phyloP scores from a whole-genome alignment of 163 green algal genomes.

The Botryococcus braunii region DNA sequence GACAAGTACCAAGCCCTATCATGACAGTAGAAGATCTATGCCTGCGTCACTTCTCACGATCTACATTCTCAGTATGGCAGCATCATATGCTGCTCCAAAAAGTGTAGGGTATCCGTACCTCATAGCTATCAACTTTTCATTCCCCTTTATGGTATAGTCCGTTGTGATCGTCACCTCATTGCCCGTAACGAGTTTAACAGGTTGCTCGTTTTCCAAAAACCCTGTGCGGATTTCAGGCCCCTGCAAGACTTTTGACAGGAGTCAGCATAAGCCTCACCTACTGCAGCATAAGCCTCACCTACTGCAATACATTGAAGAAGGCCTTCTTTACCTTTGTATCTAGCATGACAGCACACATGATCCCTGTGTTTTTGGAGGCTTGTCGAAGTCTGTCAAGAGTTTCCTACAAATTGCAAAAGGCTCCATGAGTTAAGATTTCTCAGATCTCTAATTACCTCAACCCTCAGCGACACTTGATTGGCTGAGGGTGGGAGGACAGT shows the following conservation, averaged over 20 bases:
- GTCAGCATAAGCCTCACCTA: not conserved
- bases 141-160: conserved; percentile 78
- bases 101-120: too few relatives aligned
- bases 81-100: too few relatives aligned
- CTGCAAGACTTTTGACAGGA: conserved; percentile 23
- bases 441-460: too few relatives aligned
- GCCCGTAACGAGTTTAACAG: conserved; percentile 44
- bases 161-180: conserved; percentile 91
- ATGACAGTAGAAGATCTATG: too few relatives aligned
- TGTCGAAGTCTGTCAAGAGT: conserved; percentile 86
- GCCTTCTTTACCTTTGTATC: conserved; percentile 86
- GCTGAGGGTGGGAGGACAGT: too few relatives aligned
- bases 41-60: too few relatives aligned
- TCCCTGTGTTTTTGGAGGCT: conserved; percentile 83
- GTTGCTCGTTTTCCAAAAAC: conserved; percentile 59
- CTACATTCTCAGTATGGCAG: too few relatives aligned
- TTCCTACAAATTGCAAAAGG: conserved; percentile 49
- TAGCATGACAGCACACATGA: conserved; percentile 97
- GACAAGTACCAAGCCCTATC: too few relatives aligned
- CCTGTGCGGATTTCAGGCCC: conserved; percentile 38
- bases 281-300: not conserved
- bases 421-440: too few relatives aligned
- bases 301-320: too few relatives aligned
- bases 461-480: too few relatives aligned
- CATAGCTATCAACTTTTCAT: conserved; percentile 74